Percentiles rank a stretch among this genome's conserved stretches.
phyloP scores from a whole-genome alignment of 371 early-diverging fungal genomes.

The Rhizopus delemar region DNA sequence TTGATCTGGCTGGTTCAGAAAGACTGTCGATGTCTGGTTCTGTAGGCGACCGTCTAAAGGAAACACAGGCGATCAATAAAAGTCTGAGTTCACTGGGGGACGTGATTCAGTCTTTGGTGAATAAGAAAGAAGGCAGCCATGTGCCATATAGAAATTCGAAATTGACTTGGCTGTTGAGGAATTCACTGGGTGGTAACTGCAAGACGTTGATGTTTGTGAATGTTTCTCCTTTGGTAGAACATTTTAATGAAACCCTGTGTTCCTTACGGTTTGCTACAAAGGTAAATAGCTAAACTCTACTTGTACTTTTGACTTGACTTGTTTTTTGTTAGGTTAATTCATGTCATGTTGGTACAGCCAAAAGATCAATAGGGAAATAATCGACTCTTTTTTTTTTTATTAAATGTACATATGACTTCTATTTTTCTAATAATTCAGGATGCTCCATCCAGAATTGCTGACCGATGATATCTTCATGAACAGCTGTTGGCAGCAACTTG shows the following conservation, averaged over 20 bases:
- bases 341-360: slow-evolving; percentile 19
- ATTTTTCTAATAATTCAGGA: slow-evolving; percentile 28
- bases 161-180: slow-evolving; percentile 91
- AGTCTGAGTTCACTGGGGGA: slow-evolving; percentile 91
- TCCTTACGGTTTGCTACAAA: slow-evolving; percentile 96
- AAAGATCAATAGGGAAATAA: slow-evolving; percentile 3
- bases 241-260: slow-evolving; percentile 87
- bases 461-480: slow-evolving; percentile 85
- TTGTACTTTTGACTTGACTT: background rate
- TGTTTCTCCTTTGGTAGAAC: slow-evolving; percentile 75
- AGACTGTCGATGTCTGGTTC: slow-evolving; percentile 86
- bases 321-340: slow-evolving; percentile 13
- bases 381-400: background rate
- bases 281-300: slow-evolving; percentile 45
- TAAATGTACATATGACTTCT: background rate
- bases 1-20: slow-evolving; percentile 99
- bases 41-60: slow-evolving; percentile 89
- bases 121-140: slow-evolving; percentile 74
- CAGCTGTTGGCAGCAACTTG: slow-evolving; percentile 49
- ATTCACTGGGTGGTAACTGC: slow-evolving; percentile 90
- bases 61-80: slow-evolving; percentile 98
- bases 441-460: slow-evolving; percentile 78
- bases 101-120: slow-evolving; percentile 91
- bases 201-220: slow-evolving; percentile 99
- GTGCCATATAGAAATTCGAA: slow-evolving; percentile 98